phyloP scores from a whole-genome alignment of 371 early-diverging fungal genomes.

The Lichtheimia ramosa region DNA sequence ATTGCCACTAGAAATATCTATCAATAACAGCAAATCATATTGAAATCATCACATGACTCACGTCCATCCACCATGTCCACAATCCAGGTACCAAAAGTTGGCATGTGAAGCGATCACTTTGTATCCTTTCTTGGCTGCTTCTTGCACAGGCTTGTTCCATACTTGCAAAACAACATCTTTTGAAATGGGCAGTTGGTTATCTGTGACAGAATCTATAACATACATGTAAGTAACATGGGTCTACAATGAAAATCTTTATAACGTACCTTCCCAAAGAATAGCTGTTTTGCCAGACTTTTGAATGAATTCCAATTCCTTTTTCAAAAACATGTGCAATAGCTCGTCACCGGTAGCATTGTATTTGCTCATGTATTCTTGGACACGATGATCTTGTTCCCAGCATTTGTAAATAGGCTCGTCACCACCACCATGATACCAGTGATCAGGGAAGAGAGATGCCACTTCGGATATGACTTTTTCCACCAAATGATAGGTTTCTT shows the following conservation, averaged over 20 bases:
- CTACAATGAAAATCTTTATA: neutral
- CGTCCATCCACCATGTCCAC: constrained; percentile 66
- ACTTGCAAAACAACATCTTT: constrained; percentile 62
- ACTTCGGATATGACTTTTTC: constrained; percentile 60
- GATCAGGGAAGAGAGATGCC: constrained; percentile 61
- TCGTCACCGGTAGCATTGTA: constrained; percentile 38
- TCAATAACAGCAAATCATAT: neutral
- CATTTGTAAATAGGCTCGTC: constrained; percentile 76
- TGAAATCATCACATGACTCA: constrained; percentile 6
- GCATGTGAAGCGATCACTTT: constrained; percentile 58
- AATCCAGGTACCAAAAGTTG: constrained; percentile 71
- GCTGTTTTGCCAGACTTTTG: constrained; percentile 40
- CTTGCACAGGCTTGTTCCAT: constrained; percentile 52
- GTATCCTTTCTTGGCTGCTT: constrained; percentile 53
- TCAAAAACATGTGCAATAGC: constrained; percentile 31
- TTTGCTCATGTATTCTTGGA: constrained; percentile 35
- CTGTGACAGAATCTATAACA: constrained; percentile 36
- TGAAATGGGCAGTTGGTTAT: constrained; percentile 33
- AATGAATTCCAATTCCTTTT: constrained; percentile 30
- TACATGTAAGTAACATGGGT: neutral
- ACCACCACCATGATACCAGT: constrained; percentile 64
- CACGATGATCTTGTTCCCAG: constrained; percentile 46
- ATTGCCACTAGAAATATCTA: constrained; percentile 17
- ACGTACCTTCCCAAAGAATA: constrained; percentile 60
- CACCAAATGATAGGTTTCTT: constrained; percentile 55